Percentiles rank a stretch among this genome's conserved stretches.
phyloP scores from a whole-genome alignment of 1,284 basidiomycete genomes.

The Clitocybe nebularis region DNA sequence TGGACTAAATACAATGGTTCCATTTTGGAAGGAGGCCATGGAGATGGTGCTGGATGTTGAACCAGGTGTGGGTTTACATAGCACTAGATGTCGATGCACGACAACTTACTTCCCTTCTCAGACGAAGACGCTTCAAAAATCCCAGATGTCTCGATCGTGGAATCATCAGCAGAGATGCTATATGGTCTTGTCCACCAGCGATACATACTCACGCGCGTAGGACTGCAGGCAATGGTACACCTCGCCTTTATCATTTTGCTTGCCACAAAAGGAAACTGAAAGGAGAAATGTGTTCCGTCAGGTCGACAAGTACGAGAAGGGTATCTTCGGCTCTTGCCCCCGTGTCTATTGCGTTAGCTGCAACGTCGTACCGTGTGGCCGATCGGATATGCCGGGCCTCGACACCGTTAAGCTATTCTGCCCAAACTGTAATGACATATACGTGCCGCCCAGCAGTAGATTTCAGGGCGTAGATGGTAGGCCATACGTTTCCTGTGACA shows the following conservation, averaged over 20 bases:
- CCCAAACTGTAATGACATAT: slow-evolving; percentile 98
- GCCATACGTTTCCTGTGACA: too few relatives aligned
- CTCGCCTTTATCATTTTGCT: slow-evolving; percentile 13
- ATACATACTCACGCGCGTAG: slow-evolving; percentile 92
- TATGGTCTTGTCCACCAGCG: slow-evolving; percentile 98
- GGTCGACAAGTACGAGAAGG: slow-evolving; percentile 95
- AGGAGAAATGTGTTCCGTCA: slow-evolving; percentile 29
- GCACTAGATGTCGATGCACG: slow-evolving; percentile 10
- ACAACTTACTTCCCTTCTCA: slow-evolving; percentile 25
- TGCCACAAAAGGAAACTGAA: slow-evolving; percentile 14
- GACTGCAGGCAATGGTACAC: slow-evolving; percentile 90
- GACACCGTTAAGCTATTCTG: slow-evolving; percentile 99
- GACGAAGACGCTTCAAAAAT: slow-evolving; percentile 94
- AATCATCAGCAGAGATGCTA: slow-evolving; percentile 94
- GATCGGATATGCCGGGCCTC: slow-evolving; percentile 94
- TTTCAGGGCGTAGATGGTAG: slow-evolving; percentile 95
- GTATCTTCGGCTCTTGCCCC: slow-evolving; percentile 93
- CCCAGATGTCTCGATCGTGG: slow-evolving; percentile 95
- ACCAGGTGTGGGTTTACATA: slow-evolving; percentile 65
- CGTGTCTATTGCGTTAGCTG: slow-evolving; percentile 90
- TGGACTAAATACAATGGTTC: slow-evolving; percentile 90
- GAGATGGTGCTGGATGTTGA: slow-evolving; percentile 99
- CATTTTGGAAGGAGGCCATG: slow-evolving; percentile 99
- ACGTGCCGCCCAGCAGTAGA: slow-evolving; percentile 90
- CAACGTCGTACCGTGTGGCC: slow-evolving; percentile 92